These are phyloP conservation scores for Debaryomyces psychrophilus DNA, from an alignment of 1,139 yeast species.

Conservation along the genomic window DNA sequence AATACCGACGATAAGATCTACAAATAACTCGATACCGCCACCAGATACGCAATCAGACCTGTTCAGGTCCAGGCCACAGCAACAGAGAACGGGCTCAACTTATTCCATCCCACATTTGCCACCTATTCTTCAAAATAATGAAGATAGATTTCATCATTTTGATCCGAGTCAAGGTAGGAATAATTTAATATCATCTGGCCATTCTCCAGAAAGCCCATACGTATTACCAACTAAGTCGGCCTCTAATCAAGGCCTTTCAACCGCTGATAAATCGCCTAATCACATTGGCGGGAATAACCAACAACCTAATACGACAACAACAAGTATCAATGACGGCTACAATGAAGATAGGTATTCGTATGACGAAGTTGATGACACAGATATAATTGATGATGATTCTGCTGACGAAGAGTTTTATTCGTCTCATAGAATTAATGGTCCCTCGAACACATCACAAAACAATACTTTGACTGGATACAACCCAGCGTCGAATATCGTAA, in stretches of 20 bases:
- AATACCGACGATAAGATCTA: constrained; percentile 8
- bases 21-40: constrained; percentile 10
- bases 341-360: constrained; percentile 30
- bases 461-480: not conserved
- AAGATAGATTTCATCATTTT: constrained; percentile 1
- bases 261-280: not conserved
- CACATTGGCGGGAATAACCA: constrained; percentile 1
- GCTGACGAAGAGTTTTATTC: constrained; percentile 33
- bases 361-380: constrained; percentile 37
- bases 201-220: constrained; percentile 2
- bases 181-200: not conserved
- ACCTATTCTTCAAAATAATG: constrained; percentile 3
- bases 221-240: not conserved
- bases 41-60: not conserved
- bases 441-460: not conserved
- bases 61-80: constrained; percentile 1
- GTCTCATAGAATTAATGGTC: constrained; percentile 1
- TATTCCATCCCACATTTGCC: constrained; percentile 6
- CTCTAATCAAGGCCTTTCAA: constrained; percentile 1
- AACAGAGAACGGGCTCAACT: constrained; percentile 2
- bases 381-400: constrained; percentile 35
- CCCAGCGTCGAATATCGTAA: constrained; percentile 18
- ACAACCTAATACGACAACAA: constrained; percentile 8
- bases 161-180: constrained; percentile 1
- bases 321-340: constrained; percentile 14